Percentiles rank a stretch among this genome's conserved stretches.
phyloP scores from a whole-genome alignment of 139 green algal species.

The Monoraphidium neglectum region DNA sequence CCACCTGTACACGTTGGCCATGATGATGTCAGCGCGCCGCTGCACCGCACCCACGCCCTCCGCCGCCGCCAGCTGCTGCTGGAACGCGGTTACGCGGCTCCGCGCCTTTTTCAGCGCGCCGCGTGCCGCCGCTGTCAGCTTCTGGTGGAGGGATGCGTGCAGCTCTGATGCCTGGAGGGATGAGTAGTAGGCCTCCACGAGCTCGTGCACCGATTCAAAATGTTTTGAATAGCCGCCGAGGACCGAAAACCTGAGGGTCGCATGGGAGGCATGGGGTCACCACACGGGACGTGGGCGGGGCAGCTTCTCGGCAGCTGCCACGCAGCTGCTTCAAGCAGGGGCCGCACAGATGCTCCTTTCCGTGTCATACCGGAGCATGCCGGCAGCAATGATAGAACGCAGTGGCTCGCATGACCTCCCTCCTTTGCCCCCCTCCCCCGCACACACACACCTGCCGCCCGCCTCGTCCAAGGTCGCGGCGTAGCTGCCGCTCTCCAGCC shows the following conservation, averaged over 20 bases:
- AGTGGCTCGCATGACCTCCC: too few relatives aligned
- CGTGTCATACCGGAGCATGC: too few relatives aligned
- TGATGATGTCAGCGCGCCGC: constrained; percentile 76
- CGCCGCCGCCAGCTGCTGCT: constrained; percentile 47
- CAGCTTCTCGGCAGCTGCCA: too few relatives aligned
- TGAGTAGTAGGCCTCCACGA: constrained; percentile 64
- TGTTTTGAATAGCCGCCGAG: constrained; percentile 38
- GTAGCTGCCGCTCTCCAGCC: constrained; percentile 40
- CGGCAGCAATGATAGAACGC: too few relatives aligned
- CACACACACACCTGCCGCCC: too few relatives aligned
- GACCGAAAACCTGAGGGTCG: constrained; percentile 55
- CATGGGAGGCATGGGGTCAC: too few relatives aligned
- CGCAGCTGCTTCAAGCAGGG: too few relatives aligned
- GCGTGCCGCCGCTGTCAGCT: constrained; percentile 41
- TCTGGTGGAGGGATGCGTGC: constrained; percentile 46
- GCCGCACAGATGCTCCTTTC: too few relatives aligned
- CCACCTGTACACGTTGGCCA: constrained; percentile 74
- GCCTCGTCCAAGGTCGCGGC: constrained; percentile 2
- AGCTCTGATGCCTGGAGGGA: constrained; percentile 49
- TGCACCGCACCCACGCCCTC: constrained; percentile 48
- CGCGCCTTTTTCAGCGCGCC: constrained; percentile 46
- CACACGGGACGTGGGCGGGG: too few relatives aligned
- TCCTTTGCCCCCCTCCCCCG: too few relatives aligned
- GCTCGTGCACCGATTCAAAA: constrained; percentile 39
- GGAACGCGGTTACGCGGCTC: constrained; percentile 31